Evolutionary conservation across 371 early-diverging fungal genomes (phyloP), one percentile per base, ranked within the genome.

Genomic region (Syncephalastrum monosporum): DNA sequence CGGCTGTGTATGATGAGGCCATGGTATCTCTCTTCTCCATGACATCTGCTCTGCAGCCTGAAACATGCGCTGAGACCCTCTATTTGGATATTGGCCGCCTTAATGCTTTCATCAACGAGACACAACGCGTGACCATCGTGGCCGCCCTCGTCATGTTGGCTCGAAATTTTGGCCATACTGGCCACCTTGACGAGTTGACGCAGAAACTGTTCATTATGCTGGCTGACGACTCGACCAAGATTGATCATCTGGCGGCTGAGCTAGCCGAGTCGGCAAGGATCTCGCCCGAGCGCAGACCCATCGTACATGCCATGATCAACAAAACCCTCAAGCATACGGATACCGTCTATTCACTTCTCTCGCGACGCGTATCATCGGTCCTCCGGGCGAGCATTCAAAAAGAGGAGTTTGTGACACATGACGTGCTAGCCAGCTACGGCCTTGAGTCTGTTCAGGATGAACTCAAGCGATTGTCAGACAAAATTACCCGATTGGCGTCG

Each of bases 281-380:
- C 27, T 50, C 47, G 42, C 53, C 59, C 6, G 84, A 83, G 53
- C 74, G 77, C 46, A 65, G 73, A 55, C 65, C 58, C 1, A 57
- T 88, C 52, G 65, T 90, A 17, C 71, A 73, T 29, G 70, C 65
- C 55, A 89, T 91, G 90, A 87, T 91, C 12, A 78, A 79, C 42
- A 90, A 89, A 71, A 89, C 88, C 1, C 67, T 92, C 2, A 81
- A 82, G 15, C 80, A 82, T 54, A 71, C 69, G 8, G 91, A 92
- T 58, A 80, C 88, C 3, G 81, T 92, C 6, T 90, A 83, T 59
- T 67, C 75, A 0, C 62, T 92, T 12, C 63, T 92, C 16, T 71
- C 76, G 19, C 79, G 90, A 5, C 78, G 91, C 14, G 67, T 89
- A 4, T 79, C 74, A 38, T 59, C 72, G 0, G 67, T 77, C 8